These are phyloP conservation scores for Tetrapisispora taiwanensis DNA, from an alignment of 805 yeast species.

Conservation along the genomic window DNA sequence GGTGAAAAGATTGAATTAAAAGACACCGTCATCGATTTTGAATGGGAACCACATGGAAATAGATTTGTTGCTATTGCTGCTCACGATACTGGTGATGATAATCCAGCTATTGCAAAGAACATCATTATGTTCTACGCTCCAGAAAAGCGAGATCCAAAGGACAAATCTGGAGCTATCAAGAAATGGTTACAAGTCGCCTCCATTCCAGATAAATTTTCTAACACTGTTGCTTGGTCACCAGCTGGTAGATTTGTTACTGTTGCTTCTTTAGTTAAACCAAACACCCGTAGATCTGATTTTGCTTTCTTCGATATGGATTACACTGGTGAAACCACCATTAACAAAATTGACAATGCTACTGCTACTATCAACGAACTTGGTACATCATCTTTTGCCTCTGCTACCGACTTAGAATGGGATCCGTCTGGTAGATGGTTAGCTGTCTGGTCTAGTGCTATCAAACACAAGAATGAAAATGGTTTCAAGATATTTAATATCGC, in stretches of 20 bases:
- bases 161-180: slow-evolving; percentile 32
- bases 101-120: slow-evolving; percentile 57
- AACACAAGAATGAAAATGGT: slow-evolving; percentile 81
- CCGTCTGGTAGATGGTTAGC: slow-evolving; percentile 88
- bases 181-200: slow-evolving; percentile 53
- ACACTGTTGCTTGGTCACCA: slow-evolving; percentile 81
- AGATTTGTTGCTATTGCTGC: slow-evolving; percentile 74
- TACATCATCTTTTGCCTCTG: slow-evolving; percentile 58
- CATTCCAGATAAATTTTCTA: slow-evolving; percentile 53
- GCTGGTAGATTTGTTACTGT: slow-evolving; percentile 74
- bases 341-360: slow-evolving; percentile 35
- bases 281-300: slow-evolving; percentile 47
- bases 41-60: slow-evolving; percentile 93
- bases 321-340: slow-evolving; percentile 49
- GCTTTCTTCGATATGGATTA: slow-evolving; percentile 82
- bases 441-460: slow-evolving; percentile 80
- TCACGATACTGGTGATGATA: slow-evolving; percentile 38
- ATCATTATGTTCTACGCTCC: slow-evolving; percentile 72
- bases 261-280: slow-evolving; percentile 37
- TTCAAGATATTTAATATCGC: slow-evolving; percentile 78
- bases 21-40: slow-evolving; percentile 77
- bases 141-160: slow-evolving; percentile 48
- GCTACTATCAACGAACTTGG: slow-evolving; percentile 55
- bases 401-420: slow-evolving; percentile 87
- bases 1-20: slow-evolving; percentile 90